Conservation (phyloP, 148 eudicot species). For the Persicaria tinctoria region DNA sequence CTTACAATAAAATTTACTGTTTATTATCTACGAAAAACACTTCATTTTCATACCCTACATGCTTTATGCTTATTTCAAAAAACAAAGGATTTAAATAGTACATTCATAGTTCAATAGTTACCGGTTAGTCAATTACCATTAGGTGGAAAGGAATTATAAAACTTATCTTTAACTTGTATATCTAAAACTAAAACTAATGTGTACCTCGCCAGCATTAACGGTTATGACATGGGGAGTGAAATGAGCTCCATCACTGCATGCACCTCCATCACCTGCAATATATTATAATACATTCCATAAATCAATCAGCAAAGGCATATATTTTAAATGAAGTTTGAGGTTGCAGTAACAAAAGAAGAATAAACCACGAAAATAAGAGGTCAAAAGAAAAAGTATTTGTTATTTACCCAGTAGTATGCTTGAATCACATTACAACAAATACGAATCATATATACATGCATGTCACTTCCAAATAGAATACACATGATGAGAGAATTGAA, state of each 20-base stretch:
- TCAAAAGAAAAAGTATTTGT: background rate
- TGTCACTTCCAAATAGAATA: background rate
- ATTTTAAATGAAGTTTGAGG: background rate
- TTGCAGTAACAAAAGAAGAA: background rate
- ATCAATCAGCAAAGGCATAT: background rate
- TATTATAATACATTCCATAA: background rate
- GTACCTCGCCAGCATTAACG: slow-evolving; percentile 44
- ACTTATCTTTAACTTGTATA: background rate
- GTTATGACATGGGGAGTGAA: slow-evolving; percentile 36
- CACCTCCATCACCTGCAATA: slow-evolving; percentile 27
- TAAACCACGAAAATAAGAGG: no score
- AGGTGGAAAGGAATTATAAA: background rate
- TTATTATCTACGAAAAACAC: background rate
- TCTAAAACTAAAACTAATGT: background rate
- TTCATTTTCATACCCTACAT: background rate
- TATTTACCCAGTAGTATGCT: background rate
- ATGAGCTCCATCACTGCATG: slow-evolving; percentile 27
- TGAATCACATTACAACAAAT: background rate
- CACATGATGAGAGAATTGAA: background rate
- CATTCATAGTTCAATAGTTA: background rate
- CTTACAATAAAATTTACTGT: no score
- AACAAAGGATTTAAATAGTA: background rate
- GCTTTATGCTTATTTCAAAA: background rate
- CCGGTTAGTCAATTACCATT: background rate
- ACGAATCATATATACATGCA: background rate